Conservation (phyloP, 2,329 filamentous ascomycete species). For the Simplicillium aogashimaense region DNA sequence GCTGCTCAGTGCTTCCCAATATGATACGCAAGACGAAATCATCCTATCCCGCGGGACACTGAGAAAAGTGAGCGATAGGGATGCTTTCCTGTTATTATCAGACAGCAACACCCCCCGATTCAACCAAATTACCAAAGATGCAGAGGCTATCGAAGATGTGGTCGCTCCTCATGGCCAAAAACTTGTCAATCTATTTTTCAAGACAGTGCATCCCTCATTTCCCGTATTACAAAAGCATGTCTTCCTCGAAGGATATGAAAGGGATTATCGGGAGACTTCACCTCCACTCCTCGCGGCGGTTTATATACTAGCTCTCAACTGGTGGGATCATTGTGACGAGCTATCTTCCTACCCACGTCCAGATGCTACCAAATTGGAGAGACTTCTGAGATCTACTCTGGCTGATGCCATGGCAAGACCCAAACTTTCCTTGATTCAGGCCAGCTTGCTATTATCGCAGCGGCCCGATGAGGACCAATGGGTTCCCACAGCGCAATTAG, state of each 20-base stretch:
- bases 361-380: constrained; percentile 64
- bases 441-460: constrained; percentile 65
- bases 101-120: constrained; percentile 64
- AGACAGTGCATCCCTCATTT: constrained; percentile 69
- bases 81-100: constrained; percentile 73
- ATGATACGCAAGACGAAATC: constrained; percentile 75
- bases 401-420: constrained; percentile 71
- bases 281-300: constrained; percentile 70
- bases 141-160: constrained; percentile 64
- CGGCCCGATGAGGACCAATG: constrained; percentile 70
- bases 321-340: constrained; percentile 68
- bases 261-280: constrained; percentile 63
- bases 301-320: constrained; percentile 79
- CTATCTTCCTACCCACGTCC: constrained; percentile 56
- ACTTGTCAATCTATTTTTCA: constrained; percentile 74
- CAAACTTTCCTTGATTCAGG: constrained; percentile 73
- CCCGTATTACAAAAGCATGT: constrained; percentile 75
- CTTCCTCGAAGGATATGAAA: constrained; percentile 69
- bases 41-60: constrained; percentile 58
- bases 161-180: constrained; percentile 68
- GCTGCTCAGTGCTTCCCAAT: constrained; percentile 71
- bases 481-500: constrained; percentile 76
- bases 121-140: constrained; percentile 58
- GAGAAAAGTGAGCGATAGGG: constrained; percentile 65
- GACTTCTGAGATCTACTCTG: constrained; percentile 62